These are phyloP conservation scores for Pseudonitzschia multiseries DNA, from an alignment of 108 stramenopile species.

Conservation along the genomic window DNA sequence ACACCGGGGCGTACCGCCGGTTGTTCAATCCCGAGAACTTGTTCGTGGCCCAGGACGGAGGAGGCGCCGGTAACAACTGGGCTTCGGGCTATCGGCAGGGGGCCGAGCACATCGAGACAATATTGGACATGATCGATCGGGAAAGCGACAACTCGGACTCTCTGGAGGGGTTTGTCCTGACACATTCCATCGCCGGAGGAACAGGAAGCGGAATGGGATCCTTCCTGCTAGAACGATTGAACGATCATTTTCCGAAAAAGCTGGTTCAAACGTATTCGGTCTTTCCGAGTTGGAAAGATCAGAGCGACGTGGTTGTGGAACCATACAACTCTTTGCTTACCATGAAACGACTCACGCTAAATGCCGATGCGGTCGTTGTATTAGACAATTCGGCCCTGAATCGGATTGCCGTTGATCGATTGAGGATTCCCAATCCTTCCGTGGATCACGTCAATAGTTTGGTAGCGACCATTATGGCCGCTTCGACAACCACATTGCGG, in stretches of 20 bases:
- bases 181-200: conserved; percentile 98
- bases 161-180: conserved; percentile 97
- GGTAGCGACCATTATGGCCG: conserved; percentile 99
- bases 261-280: conserved; percentile 97
- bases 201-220: conserved; percentile 98
- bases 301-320: conserved; percentile 97
- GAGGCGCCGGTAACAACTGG: conserved; percentile 99
- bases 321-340: conserved; percentile 98
- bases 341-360: conserved; percentile 93
- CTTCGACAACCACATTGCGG: conserved; percentile 95
- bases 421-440: conserved; percentile 90
- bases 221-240: conserved; percentile 93
- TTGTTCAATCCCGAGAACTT: conserved; percentile 98
- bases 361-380: conserved; percentile 98
- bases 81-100: conserved; percentile 92
- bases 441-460: conserved; percentile 96
- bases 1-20: conserved; percentile 61
- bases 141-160: conserved; percentile 96
- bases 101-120: conserved; percentile 89
- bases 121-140: conserved; percentile 99
- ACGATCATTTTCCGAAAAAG: conserved; percentile 99
- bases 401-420: conserved; percentile 93
- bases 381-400: conserved; percentile 95
- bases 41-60: conserved; percentile 94
- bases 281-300: conserved; percentile 95